These are phyloP conservation scores for Protomyces macrosporus DNA, from an alignment of 1,139 yeast species.

Conservation along the genomic window DNA sequence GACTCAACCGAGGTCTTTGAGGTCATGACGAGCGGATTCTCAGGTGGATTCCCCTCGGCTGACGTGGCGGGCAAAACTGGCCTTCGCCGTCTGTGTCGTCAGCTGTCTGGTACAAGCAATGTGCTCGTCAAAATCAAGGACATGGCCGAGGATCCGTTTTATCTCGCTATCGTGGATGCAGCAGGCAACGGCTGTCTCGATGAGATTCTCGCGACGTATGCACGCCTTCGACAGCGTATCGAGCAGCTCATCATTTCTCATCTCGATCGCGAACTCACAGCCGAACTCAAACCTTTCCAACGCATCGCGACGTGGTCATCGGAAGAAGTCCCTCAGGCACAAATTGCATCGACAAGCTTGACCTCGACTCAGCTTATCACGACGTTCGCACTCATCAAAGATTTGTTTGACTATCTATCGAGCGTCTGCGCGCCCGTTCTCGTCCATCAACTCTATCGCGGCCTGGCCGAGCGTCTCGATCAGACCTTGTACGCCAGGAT, in stretches of 20 bases:
- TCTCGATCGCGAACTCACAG: conserved; percentile 50
- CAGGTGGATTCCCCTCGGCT: conserved; percentile 42
- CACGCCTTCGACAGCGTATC: conserved; percentile 42
- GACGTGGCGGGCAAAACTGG: conserved; percentile 45
- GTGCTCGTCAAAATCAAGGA: conserved; percentile 49
- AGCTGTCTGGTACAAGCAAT: conserved; percentile 57
- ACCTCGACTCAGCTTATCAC: conserved; percentile 10
- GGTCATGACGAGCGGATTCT: conserved; percentile 43
- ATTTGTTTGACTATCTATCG: conserved; percentile 18
- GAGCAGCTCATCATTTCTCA: conserved; percentile 45
- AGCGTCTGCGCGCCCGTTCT: conserved; percentile 7
- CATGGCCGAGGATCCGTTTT: conserved; percentile 64
- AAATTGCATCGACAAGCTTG: conserved; percentile 5
- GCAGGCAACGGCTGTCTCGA: conserved; percentile 22
- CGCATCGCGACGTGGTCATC: conserved; percentile 10
- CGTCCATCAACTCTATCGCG: conserved; percentile 8
- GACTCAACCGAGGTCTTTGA: conserved; percentile 48
- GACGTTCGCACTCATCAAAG: conserved; percentile 11
- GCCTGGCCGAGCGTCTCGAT: conserved; percentile 17
- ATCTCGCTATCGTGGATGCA: conserved; percentile 52
- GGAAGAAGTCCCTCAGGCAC: conserved; percentile 1
- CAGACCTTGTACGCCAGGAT: conserved; percentile 1
- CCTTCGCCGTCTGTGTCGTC: conserved; percentile 52
- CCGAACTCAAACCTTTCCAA: conserved; percentile 22
- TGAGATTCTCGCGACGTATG: conserved; percentile 27